Conservation (phyloP, 768 basidiomycete species). For the Boletus reticulatus region DNA sequence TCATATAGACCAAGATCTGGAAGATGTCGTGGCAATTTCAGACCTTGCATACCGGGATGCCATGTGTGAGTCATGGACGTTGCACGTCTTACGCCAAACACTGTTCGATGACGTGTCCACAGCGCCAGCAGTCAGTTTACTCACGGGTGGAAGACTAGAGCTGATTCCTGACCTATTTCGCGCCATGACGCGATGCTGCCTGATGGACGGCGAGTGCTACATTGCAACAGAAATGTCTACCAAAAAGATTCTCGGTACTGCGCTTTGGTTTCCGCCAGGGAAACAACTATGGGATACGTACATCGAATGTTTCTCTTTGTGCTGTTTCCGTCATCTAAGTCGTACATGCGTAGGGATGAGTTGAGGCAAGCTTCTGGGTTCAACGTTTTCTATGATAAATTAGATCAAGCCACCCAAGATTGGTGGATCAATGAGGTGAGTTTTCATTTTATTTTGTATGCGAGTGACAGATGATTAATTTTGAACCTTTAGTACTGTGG, state of each 20-base stretch:
- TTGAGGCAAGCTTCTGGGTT: not conserved
- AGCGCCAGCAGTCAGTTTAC: not conserved
- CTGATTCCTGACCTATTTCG: conserved; percentile 1
- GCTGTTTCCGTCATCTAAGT: too few relatives aligned
- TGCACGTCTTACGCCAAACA: too few relatives aligned
- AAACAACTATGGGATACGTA: conserved; percentile 1
- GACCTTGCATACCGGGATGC: not conserved
- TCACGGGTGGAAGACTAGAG: conserved; percentile 3
- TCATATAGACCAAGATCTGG: not conserved
- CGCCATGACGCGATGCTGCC: not conserved
- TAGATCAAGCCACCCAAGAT: not conserved
- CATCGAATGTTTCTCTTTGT: not conserved
- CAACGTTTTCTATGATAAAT: not conserved
- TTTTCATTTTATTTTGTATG: not conserved
- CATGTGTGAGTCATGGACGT: not conserved
- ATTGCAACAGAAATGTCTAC: not conserved
- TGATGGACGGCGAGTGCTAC: conserved; percentile 6
- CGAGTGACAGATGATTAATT: not conserved
- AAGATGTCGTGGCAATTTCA: not conserved
- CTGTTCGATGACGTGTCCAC: too few relatives aligned
- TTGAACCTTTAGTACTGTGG: not conserved
- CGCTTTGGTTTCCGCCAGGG: conserved; percentile 5
- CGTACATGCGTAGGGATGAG: not conserved
- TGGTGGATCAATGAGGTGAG: conserved; percentile 3
- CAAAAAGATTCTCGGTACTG: not conserved